Evolutionary conservation across 2,329 filamentous ascomycete species (phyloP).

Genomic region (Aureobasidium namibiae): DNA sequence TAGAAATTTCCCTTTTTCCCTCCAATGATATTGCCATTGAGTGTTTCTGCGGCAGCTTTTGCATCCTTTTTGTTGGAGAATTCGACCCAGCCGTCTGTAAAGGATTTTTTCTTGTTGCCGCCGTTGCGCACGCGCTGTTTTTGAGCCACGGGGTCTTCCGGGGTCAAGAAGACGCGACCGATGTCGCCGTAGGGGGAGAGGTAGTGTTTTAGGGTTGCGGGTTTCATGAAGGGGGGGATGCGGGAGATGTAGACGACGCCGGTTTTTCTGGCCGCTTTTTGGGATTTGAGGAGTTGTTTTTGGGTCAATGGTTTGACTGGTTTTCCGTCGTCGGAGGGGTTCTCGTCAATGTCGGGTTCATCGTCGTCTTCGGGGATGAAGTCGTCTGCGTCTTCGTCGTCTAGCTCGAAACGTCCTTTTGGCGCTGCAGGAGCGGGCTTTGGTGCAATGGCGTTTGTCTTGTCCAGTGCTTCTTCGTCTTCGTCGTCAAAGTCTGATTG

Average conservation of each 20-base stretch:
- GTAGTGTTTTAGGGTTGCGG: constrained; percentile 64
- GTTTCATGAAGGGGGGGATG: constrained; percentile 84
- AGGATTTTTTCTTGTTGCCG: constrained; percentile 77
- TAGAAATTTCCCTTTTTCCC: constrained; percentile 80
- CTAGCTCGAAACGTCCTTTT: constrained; percentile 2
- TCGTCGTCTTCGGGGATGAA: constrained; percentile 19
- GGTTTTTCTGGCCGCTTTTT: constrained; percentile 60
- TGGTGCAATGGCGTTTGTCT: constrained; percentile 13
- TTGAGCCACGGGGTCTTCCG: constrained; percentile 62
- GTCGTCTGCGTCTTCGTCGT: constrained; percentile 14
- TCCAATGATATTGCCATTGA: constrained; percentile 71
- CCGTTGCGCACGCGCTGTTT: constrained; percentile 60
- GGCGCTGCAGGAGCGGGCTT: background rate
- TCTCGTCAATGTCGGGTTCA: constrained; percentile 15
- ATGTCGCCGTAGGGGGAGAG: constrained; percentile 62
- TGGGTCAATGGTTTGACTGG: constrained; percentile 41
- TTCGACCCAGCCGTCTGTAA: constrained; percentile 80
- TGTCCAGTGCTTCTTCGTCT: constrained; percentile 9
- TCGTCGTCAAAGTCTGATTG: constrained; percentile 21
- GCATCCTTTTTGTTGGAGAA: constrained; percentile 69
- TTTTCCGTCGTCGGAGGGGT: constrained; percentile 14
- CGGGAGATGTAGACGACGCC: constrained; percentile 79
- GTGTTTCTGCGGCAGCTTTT: constrained; percentile 63
- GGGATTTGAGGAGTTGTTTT: constrained; percentile 59
- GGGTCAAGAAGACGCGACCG: constrained; percentile 64